Percentiles rank a stretch among this genome's conserved stretches.
phyloP scores from a whole-genome alignment of 225 moss, liverwort and hornwort species.

The Ulota crispa region DNA sequence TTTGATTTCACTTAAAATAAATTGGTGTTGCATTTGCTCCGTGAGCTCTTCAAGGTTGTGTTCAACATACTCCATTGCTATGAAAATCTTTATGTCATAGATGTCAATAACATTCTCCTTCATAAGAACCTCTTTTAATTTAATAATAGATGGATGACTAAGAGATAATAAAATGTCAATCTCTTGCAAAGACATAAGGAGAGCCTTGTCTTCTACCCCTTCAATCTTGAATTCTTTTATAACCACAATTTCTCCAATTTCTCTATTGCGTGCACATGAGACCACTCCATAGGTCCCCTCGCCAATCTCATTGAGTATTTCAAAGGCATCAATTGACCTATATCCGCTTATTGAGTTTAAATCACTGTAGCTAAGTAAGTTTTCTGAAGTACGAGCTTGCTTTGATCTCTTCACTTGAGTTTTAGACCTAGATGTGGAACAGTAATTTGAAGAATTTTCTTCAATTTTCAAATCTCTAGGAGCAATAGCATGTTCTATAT shows the following conservation, averaged over 20 bases:
- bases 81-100: not conserved
- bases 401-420: too few species aligned
- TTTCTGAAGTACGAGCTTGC: too few species aligned
- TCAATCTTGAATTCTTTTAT: conserved; percentile 16
- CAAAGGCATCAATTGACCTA: conserved; percentile 24
- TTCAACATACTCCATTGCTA: conserved; percentile 12
- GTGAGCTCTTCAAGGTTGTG: not conserved
- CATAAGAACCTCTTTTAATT: not conserved
- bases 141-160: conserved; percentile 21
- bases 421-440: too few species aligned
- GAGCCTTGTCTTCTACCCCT: not conserved
- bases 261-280: not conserved
- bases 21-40: not conserved
- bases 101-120: not conserved
- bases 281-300: conserved; percentile 22
- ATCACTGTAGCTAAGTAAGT: not conserved
- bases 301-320: not conserved
- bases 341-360: conserved; percentile 12
- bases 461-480: too few species aligned
- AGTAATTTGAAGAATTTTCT: too few species aligned
- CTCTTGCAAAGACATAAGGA: not conserved
- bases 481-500: too few species aligned
- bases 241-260: conserved; percentile 12
- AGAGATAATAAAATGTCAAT: not conserved
- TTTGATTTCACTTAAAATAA: conserved; percentile 16